A percentile compares a stretch with the other conserved stretches of the same genome.
These are phyloP conservation scores for Camelina hispida DNA, from an alignment of 345 rosid species.

Conservation along the genomic window DNA sequence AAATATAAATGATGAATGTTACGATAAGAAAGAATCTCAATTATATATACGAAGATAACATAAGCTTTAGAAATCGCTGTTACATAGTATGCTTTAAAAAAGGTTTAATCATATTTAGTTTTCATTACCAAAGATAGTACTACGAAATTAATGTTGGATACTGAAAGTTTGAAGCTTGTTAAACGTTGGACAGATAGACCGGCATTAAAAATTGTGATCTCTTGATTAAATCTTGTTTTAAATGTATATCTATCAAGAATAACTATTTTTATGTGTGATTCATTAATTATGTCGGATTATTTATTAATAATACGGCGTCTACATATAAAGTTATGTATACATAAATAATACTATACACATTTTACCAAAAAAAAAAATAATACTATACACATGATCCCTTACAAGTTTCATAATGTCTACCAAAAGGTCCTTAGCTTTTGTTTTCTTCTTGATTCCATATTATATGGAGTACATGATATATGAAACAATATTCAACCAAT, in stretches of 20 bases:
- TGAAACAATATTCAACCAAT: conserved; percentile 14
- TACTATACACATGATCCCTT: conserved; percentile 23
- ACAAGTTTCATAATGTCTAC: conserved; percentile 40
- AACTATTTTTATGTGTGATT: conserved; percentile 21
- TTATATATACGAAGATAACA: neutral
- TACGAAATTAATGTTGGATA: conserved; percentile 14
- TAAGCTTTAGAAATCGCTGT: neutral
- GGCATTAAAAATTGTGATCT: conserved; percentile 8
- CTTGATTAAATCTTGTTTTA: neutral
- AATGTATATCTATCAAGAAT: neutral
- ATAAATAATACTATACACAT: conserved; percentile 25
- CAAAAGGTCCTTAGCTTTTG: conserved; percentile 34
- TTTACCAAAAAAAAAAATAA: no score
- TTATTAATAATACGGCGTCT: conserved; percentile 1
- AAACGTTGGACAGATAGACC: conserved; percentile 10
- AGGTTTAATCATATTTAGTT: neutral
- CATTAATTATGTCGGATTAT: conserved; percentile 29
- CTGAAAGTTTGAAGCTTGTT: conserved; percentile 32
- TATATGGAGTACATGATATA: conserved; percentile 10
- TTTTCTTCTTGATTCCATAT: conserved; percentile 33
- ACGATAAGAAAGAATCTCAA: conserved; percentile 7
- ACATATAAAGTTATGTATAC: neutral
- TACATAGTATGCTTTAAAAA: conserved; percentile 7
- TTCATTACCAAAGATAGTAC: neutral
- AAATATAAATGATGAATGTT: neutral